A percentile compares a stretch with the other conserved stretches of the same genome.
Evolutionary conservation across 495 filamentous ascomycete species (phyloP).

Genomic region (Chlorociboria aeruginascens): DNA sequence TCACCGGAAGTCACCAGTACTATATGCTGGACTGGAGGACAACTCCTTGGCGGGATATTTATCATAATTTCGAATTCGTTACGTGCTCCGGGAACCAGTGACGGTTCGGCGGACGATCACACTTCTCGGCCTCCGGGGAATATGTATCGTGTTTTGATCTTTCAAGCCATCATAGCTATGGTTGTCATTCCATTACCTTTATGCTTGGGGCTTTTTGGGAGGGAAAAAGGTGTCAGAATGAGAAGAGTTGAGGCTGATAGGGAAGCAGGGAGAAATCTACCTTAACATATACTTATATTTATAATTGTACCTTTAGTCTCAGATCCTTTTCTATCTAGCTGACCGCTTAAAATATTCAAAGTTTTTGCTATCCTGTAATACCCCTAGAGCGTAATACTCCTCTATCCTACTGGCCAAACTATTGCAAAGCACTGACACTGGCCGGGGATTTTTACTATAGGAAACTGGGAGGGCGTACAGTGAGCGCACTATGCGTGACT

Average conservation of each 20-base stretch:
- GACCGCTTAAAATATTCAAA: no score
- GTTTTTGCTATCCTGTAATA: no score
- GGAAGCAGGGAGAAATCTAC: background rate
- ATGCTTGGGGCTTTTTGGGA: constrained; percentile 52
- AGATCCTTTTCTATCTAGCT: no score
- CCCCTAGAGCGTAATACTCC: no score
- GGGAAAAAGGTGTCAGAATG: constrained; percentile 35
- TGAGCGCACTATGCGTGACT: no score
- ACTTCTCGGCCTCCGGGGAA: constrained; percentile 45
- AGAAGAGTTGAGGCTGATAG: constrained; percentile 49
- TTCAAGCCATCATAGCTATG: constrained; percentile 58
- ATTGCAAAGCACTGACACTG: no score
- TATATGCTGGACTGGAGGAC: constrained; percentile 74
- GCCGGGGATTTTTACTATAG: no score
- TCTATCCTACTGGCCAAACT: no score
- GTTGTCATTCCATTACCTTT: constrained; percentile 56
- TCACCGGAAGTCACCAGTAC: constrained; percentile 78
- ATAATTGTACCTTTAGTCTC: no score
- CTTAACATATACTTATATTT: no score
- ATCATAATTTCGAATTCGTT: constrained; percentile 72
- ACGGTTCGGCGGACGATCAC: constrained; percentile 17
- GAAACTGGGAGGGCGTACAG: no score
- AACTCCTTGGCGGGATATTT: constrained; percentile 69
- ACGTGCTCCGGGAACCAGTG: constrained; percentile 36
- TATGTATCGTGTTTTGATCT: constrained; percentile 66